Evolutionary conservation across 2,329 filamentous ascomycete species (phyloP), one percentile per base, ranked within the genome.

Genomic region (Zasmidium citrigriseum): DNA sequence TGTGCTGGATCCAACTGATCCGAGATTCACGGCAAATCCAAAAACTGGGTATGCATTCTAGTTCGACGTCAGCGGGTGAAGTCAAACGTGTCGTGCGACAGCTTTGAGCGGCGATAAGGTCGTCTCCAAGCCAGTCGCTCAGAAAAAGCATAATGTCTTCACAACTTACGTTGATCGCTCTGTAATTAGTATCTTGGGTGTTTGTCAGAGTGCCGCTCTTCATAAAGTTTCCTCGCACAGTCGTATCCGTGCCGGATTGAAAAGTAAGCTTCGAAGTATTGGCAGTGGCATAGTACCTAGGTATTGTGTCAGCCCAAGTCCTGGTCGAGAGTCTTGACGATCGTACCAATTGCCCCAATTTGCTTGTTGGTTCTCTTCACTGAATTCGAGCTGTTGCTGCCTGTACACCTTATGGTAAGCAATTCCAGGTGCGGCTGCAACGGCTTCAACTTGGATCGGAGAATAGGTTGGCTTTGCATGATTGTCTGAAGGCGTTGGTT

Each of bases 21-120:
- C 81, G 38, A 84, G 67, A 55, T 83, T 73, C 16, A 77, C 70
- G 14, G 82, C 74, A 63, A 82, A 83, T 7, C 72, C 82, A 65
- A 83, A 83, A 0, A 83, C 80, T 1, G 80, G 82, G 74, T 78
- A 84, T 21, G 72, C 61, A 14, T 75, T n/a, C n/a, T n/a, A n/a
- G n/a, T n/a, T n/a, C n/a, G n/a, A n/a, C n/a, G n/a, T n/a, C n/a
- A n/a, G n/a, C n/a, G n/a, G n/a, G n/a, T n/a, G n/a, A n/a, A n/a
- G n/a, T n/a, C n/a, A n/a, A n/a, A n/a, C n/a, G n/a, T n/a, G n/a
- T n/a, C n/a, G n/a, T n/a, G n/a, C n/a, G n/a, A n/a, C n/a, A n/a
- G n/a, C n/a, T n/a, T n/a, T n/a, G n/a, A n/a, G n/a, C n/a, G n/a
- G n/a, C n/a, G n/a, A n/a, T n/a, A n/a, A n/a, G n/a, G n/a, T n/a